A percentile compares a stretch with the other conserved stretches of the same genome.
These are phyloP conservation scores for Mortierella antarctica DNA, from an alignment of 192 early-diverging fungal species.

Conservation along the genomic window DNA sequence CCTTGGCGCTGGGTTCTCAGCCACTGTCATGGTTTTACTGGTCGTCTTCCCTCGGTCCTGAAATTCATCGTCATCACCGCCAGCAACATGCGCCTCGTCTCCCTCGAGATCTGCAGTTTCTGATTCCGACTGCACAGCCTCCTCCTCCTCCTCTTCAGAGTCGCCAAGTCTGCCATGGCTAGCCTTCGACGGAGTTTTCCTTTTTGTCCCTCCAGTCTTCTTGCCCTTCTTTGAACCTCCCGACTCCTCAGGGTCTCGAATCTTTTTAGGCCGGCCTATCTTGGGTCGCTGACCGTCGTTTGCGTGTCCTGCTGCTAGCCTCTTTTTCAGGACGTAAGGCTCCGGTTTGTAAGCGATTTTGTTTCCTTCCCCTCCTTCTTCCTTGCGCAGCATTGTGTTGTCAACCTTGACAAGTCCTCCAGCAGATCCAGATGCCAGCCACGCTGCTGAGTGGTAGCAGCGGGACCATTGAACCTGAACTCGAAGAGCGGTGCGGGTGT, in stretches of 20 bases:
- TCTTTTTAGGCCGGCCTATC: conserved; percentile 22
- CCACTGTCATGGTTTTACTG: no score
- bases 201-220: background rate
- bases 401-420: conserved; percentile 42
- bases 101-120: background rate
- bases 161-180: background rate
- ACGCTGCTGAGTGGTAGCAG: conserved; percentile 39
- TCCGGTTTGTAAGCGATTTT: conserved; percentile 27
- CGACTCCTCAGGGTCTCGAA: background rate
- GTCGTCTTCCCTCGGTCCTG: background rate
- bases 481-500: background rate
- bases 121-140: background rate
- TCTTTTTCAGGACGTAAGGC: conserved; percentile 26
- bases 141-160: background rate
- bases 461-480: conserved; percentile 42
- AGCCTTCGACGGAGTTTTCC: background rate
- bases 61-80: conserved; percentile 10
- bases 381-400: conserved; percentile 36
- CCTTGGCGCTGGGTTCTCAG: background rate
- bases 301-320: conserved; percentile 8
- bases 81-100: background rate
- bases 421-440: conserved; percentile 44
- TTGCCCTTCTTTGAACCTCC: background rate
- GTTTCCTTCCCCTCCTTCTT: conserved; percentile 15
- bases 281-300: conserved; percentile 7